Conservation (phyloP, 1,284 basidiomycete genomes). For the Coniferiporia sulphurascens region DNA sequence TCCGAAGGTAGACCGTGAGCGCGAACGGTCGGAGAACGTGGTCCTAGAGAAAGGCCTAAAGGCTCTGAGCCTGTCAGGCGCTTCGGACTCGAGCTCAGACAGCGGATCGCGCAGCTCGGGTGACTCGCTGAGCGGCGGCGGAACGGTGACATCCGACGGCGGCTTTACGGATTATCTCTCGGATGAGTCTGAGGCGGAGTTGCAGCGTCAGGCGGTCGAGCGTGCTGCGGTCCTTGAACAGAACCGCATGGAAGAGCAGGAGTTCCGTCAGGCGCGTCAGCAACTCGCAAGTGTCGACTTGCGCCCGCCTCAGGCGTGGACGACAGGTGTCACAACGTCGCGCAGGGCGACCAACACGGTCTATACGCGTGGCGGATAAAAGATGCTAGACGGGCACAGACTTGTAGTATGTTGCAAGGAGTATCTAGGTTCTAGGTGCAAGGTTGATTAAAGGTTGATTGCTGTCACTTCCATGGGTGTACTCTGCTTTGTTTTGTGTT, state of each 20-base stretch:
- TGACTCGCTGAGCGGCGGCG: conserved; percentile 46
- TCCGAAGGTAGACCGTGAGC: background rate
- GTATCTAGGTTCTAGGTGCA: background rate
- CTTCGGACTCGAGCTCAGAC: conserved; percentile 40
- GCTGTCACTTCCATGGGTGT: background rate
- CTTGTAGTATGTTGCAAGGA: background rate
- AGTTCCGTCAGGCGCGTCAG: conserved; percentile 72
- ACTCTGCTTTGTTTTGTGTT: background rate
- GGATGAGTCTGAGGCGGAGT: conserved; percentile 76
- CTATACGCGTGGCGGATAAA: conserved; percentile 55
- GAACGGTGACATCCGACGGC: conserved; percentile 74
- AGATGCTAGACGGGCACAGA: conserved; percentile 10
- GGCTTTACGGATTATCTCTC: conserved; percentile 81
- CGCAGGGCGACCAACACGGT: conserved; percentile 46
- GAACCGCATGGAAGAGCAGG: conserved; percentile 70
- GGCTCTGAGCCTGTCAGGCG: background rate
- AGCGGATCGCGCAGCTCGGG: conserved; percentile 37
- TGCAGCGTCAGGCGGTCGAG: conserved; percentile 75
- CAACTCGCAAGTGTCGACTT: conserved; percentile 68
- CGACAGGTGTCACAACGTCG: conserved; percentile 22
- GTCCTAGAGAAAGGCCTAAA: conserved; percentile 15
- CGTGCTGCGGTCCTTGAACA: conserved; percentile 70
- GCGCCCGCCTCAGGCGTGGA: conserved; percentile 70
- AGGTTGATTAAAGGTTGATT: no score
- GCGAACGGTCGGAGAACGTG: conserved; percentile 6